Evolutionary conservation across 257 asterid genomes (phyloP).

Genomic region (Solanum bulbocastanum): DNA sequence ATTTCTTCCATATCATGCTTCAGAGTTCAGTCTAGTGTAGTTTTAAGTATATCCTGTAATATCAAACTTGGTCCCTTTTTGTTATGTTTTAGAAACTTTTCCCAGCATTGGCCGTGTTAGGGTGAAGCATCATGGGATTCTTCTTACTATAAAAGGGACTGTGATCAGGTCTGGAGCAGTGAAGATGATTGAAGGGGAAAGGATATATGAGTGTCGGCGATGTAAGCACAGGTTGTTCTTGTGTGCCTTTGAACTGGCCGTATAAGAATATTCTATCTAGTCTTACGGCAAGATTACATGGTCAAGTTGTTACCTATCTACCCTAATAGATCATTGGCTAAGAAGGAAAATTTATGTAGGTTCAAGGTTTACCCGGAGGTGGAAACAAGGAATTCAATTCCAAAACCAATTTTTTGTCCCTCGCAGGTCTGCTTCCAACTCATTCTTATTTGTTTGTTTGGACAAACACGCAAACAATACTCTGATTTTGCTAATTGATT

Average conservation of each 20-base stretch:
- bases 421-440: slow-evolving; percentile 54
- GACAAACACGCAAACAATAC: background rate
- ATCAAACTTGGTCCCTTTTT: background rate
- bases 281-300: background rate
- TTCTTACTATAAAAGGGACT: slow-evolving; percentile 92
- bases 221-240: slow-evolving; percentile 72
- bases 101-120: slow-evolving; percentile 91
- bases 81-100: slow-evolving; percentile 53
- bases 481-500: background rate
- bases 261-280: background rate
- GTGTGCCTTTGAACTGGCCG: background rate
- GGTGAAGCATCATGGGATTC: slow-evolving; percentile 88
- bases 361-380: slow-evolving; percentile 92
- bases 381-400: slow-evolving; percentile 68
- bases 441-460: background rate
- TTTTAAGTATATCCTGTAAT: background rate
- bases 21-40: background rate
- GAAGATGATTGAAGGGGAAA: slow-evolving; percentile 97
- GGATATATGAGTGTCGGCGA: slow-evolving; percentile 65
- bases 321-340: background rate
- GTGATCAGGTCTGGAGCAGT: slow-evolving; percentile 92
- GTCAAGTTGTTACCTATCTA: background rate
- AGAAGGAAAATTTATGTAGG: slow-evolving; percentile 29
- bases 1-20: background rate
- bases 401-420: slow-evolving; percentile 76